phyloP scores from a whole-genome alignment of 768 basidiomycete species.

The Lactarius indigo region DNA sequence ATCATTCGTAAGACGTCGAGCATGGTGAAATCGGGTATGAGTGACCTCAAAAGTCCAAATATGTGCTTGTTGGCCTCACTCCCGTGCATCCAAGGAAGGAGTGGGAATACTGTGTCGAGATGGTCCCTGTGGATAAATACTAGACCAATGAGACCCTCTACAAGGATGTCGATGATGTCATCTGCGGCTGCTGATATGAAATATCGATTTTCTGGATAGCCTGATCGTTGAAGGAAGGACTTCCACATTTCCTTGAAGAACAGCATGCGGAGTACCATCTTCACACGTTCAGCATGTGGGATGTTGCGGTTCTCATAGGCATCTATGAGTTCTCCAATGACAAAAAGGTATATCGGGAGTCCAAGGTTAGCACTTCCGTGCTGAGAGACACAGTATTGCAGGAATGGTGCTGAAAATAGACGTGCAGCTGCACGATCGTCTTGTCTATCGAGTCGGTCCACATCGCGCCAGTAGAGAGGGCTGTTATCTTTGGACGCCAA shows the following conservation, averaged over 20 bases:
- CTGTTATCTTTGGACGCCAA: slow-evolving; percentile 22
- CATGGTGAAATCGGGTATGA: slow-evolving; percentile 30
- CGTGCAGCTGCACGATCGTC: slow-evolving; percentile 43
- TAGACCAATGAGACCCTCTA: slow-evolving; percentile 26
- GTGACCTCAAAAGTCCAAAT: slow-evolving; percentile 29
- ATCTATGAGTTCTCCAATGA: slow-evolving; percentile 32
- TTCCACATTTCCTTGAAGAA: slow-evolving; percentile 32
- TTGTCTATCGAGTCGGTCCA: slow-evolving; percentile 41
- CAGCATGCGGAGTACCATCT: slow-evolving; percentile 27
- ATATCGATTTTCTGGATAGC: slow-evolving; percentile 21
- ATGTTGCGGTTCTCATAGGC: slow-evolving; percentile 31
- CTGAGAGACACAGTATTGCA: slow-evolving; percentile 30
- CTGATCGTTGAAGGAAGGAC: slow-evolving; percentile 24
- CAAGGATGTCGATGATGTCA: slow-evolving; percentile 29
- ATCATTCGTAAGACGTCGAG: slow-evolving; percentile 26
- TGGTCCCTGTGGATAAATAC: slow-evolving; percentile 26
- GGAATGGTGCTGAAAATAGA: slow-evolving; percentile 35
- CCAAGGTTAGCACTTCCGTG: not conserved
- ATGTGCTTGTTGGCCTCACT: slow-evolving; percentile 33
- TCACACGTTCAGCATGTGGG: slow-evolving; percentile 27
- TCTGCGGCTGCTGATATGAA: slow-evolving; percentile 29
- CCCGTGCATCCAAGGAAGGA: slow-evolving; percentile 35
- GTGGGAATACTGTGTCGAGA: slow-evolving; percentile 21
- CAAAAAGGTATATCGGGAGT: slow-evolving; percentile 37
- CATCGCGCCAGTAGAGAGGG: slow-evolving; percentile 34